Base-by-base conservation (phyloP, 345 rosid species). In the Brassica incana region DNA sequence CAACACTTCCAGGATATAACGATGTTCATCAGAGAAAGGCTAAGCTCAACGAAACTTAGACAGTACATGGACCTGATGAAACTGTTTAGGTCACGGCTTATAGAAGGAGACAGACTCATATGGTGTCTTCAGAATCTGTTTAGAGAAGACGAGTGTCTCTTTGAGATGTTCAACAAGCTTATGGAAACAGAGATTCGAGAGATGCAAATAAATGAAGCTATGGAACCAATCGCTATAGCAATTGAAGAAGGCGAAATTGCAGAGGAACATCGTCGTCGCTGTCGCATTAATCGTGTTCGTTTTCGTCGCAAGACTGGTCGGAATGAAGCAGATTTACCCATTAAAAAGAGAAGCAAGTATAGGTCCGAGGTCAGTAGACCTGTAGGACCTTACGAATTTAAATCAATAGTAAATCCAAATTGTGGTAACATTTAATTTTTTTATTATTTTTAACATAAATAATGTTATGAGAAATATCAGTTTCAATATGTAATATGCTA, bases 121-220 rank as follows among this genome's bases (percentile, higher is more conserved):
- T 0, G 3, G 11, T 60, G 16, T 60, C 50, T 76, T 76, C 15
- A 2, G 11, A 0, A 0, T 40, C 11, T 76, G 35, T 76, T 76
- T 14, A 3, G 62, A 45, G 74, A 30, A 18, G 25, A 76, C 62
- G 68, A 60, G 10, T 0, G 0, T 12, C 62, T 76, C 18, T 56
- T 16, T 29, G 8, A 18, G 10, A 18, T 68, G 50, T 43, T 76
- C 50, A 20, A 30, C 5, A 2, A 1, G 18, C 79, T 68, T 12
- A 76, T 76, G 79, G 10, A 14, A 60, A 0, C 18, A 68, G 79
- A 76, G 62, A 68, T 76, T 6, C 15, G 5, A 43, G 16, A 29
- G 1, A 1, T 76, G 16, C 5, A 4, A 6, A 27, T 4, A 2
- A 10, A 29, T 0, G 60, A 33, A 52, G 23, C 1, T 9, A 8